Evolutionary conservation across 2,329 filamentous ascomycete species (phyloP).

Genomic region (Akanthomyces dipterigenus): DNA sequence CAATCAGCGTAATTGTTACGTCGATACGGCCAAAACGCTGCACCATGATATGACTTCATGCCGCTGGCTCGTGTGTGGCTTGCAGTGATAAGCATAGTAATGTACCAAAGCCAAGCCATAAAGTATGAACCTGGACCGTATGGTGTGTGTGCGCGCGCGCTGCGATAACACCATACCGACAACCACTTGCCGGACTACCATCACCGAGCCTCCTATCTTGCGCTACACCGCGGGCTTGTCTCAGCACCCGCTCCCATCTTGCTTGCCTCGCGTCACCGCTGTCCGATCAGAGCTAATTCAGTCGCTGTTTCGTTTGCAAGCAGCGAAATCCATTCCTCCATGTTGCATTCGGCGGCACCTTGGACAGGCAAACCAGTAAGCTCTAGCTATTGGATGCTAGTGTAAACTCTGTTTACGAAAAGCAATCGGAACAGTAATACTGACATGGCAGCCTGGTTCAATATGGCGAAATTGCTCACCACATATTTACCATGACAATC

Average conservation of each 20-base stretch:
- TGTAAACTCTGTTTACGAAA: conserved; percentile 8
- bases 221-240: neutral
- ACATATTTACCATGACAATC: conserved; percentile 4
- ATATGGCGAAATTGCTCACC: conserved; percentile 9
- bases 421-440: neutral
- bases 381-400: neutral
- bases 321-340: neutral
- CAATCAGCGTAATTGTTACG: neutral
- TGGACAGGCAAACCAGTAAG: neutral
- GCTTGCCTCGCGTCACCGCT: neutral
- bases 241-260: neutral
- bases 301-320: neutral
- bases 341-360: neutral
- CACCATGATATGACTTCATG: neutral
- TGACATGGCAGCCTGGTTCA: neutral
- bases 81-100: conserved; percentile 2
- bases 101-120: conserved; percentile 2
- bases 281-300: neutral
- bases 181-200: neutral
- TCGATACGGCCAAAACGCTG: neutral
- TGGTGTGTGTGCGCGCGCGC: neutral
- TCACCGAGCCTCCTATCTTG: neutral
- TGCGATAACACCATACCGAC: conserved; percentile 4
- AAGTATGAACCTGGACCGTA: no score
- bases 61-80: neutral